Base-by-base conservation (phyloP, 2,329 filamentous ascomycete species). In the Capronia coronata region DNA sequence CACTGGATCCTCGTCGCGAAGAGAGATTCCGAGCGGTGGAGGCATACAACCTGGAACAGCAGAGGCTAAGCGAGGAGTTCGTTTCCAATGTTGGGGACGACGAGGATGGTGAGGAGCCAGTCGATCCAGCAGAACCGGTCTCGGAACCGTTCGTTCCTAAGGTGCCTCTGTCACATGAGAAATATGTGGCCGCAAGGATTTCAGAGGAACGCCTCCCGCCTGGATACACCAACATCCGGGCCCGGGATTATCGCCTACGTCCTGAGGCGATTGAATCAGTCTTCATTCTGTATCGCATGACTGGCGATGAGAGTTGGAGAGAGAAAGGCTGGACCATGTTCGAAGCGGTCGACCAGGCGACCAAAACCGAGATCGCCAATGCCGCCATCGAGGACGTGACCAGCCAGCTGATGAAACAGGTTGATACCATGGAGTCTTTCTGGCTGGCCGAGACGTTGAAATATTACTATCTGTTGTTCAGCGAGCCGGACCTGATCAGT, bases 251-350 rank as follows among this genome's bases (percentile, higher is more conserved):
- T 55, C 63, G 68, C 25, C 58, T 74, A 63, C 62, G 70, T 6
- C 86, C 86, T 16, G 86, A 91, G 67, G 86, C 86, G 1, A 87
- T 91, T 46, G 86, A 91, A 69, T 85, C 81, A 11, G 78, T 93
- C 3, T 91, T 87, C 65, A 78, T 87, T 62, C 79, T 91, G 72
- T 87, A 84, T 64, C 78, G 85, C 49, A 73, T 87, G 51, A 88
- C 84, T 0, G 85, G 84, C 21, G 79, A 86, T 55, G 58, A 72
- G 1, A 69, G 72, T 42, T 84, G 81, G 75, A 79, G 79, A 62
- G 76, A 84, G 50, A 80, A 80, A 62, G 85, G 83, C 1, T 88
- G 85, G 85, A 71, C 72, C 48, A 88, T 89, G 84, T 88, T 87
- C 63, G 64, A 76, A 47, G 75, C 78, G 7, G 74, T 89, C 27